Evolutionary conservation across 345 rosid genomes (phyloP).

Genomic region (Corchorus capsularis): DNA sequence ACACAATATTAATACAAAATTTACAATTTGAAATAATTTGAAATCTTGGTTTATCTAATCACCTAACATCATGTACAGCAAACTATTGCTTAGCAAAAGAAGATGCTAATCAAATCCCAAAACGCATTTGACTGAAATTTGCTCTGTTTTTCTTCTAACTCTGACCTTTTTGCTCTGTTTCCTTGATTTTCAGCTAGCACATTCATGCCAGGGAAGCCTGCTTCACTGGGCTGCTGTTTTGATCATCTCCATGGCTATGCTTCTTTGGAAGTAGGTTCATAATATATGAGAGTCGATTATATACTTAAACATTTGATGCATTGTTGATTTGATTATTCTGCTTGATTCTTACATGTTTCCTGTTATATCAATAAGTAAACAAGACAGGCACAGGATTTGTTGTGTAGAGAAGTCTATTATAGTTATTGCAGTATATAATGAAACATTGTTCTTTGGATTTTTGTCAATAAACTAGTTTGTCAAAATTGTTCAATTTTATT

Average conservation of each 20-base stretch:
- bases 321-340: neutral
- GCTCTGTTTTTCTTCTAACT: neutral
- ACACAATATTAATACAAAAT: too few relatives aligned
- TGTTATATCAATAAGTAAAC: neutral
- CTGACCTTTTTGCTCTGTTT: neutral
- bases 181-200: conserved; percentile 35
- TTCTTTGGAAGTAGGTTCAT: conserved; percentile 33
- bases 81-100: neutral
- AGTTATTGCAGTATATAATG: neutral
- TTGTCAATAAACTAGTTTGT: neutral
- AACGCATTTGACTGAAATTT: too few relatives aligned
- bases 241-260: conserved; percentile 33
- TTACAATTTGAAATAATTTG: too few relatives aligned
- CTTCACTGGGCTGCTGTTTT: conserved; percentile 42
- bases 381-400: neutral
- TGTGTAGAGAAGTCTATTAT: conserved; percentile 8
- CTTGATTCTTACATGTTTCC: neutral
- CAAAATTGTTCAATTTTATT: neutral
- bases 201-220: conserved; percentile 45
- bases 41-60: too few relatives aligned
- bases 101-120: too few relatives aligned
- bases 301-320: neutral
- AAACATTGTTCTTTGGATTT: neutral
- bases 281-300: neutral
- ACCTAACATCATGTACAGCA: neutral